Conservation (phyloP, 352 stramenopile species). For the Pythium biforme region DNA sequence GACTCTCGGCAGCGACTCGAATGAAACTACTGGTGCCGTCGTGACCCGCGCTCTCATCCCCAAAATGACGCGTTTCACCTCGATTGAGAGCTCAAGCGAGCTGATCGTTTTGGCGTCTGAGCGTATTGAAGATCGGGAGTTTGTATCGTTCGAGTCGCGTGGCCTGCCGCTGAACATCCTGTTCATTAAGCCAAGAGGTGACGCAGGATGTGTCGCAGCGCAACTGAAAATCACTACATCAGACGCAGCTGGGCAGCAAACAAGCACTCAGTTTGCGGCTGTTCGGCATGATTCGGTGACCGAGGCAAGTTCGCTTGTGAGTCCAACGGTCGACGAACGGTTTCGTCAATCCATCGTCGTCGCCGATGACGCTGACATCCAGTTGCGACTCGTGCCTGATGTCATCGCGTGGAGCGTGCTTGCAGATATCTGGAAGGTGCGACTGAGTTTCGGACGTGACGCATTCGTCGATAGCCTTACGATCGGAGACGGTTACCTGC, state of each 20-base stretch:
- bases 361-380: constrained; percentile 6
- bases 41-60: background rate
- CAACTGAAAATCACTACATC: constrained; percentile 1
- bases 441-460: background rate
- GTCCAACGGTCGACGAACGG: too few species aligned
- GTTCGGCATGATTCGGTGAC: background rate
- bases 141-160: background rate
- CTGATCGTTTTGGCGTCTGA: background rate
- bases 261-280: background rate
- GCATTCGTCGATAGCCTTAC: background rate
- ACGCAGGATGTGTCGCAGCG: background rate
- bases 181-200: background rate
- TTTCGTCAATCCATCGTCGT: background rate
- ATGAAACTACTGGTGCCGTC: background rate
- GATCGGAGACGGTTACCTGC: background rate
- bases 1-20: background rate
- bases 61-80: background rate
- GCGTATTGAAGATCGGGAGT: background rate
- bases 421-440: constrained; percentile 1
- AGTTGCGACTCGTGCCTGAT: constrained; percentile 3
- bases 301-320: background rate
- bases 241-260: constrained; percentile 11
- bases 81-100: background rate
- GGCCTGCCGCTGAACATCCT: background rate
- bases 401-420: constrained; percentile 9